phyloP scores from a whole-genome alignment of 306 rosid species.

The Purshia tridentata region DNA sequence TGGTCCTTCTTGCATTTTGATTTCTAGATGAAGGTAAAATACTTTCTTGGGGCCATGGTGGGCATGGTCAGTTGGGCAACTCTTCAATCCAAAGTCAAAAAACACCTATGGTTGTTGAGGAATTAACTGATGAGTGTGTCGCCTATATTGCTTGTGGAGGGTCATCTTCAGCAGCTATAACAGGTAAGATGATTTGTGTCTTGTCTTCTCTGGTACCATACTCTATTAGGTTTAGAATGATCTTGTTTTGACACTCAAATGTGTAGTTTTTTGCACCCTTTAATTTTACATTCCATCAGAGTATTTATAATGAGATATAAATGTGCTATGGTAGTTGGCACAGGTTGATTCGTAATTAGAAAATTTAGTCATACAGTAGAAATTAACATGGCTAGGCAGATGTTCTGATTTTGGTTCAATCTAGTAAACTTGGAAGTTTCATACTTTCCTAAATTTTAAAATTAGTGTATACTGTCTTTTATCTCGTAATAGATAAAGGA shows the following conservation, averaged over 20 bases:
- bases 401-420: not conserved
- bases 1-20: conserved; percentile 25
- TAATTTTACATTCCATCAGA: not conserved
- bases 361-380: not conserved
- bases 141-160: conserved; percentile 80
- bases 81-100: conserved; percentile 62
- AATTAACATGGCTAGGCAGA: not conserved
- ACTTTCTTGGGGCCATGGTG: conserved; percentile 97
- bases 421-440: not conserved
- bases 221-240: not conserved
- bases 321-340: not conserved
- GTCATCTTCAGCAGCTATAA: conserved; percentile 82
- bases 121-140: conserved; percentile 52
- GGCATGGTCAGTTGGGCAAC: conserved; percentile 92
- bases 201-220: conserved; percentile 6
- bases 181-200: conserved; percentile 43
- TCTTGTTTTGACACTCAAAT: not conserved
- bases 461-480: conserved; percentile 20
- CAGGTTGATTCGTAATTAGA: not conserved
- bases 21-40: conserved; percentile 80
- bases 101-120: conserved; percentile 62
- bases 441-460: not conserved
- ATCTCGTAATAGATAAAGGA: conserved; percentile 58
- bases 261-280: not conserved
- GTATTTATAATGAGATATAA: not conserved